Conservation (phyloP, 1,284 basidiomycete species). For the Apiotrichum veenhuisii region DNA sequence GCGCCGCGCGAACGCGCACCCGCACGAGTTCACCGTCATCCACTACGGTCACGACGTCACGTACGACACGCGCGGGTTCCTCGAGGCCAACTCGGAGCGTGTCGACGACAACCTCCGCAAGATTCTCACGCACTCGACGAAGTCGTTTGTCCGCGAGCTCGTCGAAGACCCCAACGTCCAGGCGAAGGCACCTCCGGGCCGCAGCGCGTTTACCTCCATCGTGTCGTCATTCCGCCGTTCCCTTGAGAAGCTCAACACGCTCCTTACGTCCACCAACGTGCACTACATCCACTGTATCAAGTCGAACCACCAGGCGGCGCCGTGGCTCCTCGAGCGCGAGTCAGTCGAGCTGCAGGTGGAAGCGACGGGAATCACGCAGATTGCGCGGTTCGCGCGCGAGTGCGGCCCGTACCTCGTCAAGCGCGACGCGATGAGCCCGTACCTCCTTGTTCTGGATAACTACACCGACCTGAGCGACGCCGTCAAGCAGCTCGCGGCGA, state of each 20-base stretch:
- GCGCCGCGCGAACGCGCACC: conserved; percentile 6
- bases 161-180: conserved; percentile 1
- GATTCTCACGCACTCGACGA: conserved; percentile 3
- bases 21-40: conserved; percentile 16
- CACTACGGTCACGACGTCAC: conserved; percentile 19
- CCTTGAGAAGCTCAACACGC: conserved; percentile 14
- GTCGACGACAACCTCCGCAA: conserved; percentile 17
- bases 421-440: conserved; percentile 16
- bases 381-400: conserved; percentile 19
- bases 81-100: conserved; percentile 18
- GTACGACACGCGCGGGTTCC: conserved; percentile 18
- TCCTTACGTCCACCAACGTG: conserved; percentile 14
- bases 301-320: conserved; percentile 17
- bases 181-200: conserved; percentile 5
- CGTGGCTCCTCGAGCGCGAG: conserved; percentile 11
- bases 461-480: conserved; percentile 8
- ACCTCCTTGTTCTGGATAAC: conserved; percentile 12
- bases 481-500: conserved; percentile 9
- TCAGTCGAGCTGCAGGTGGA: conserved; percentile 17
- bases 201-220: conserved; percentile 14
- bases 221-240: conserved; percentile 19
- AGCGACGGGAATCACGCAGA: conserved; percentile 17
- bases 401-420: conserved; percentile 17
- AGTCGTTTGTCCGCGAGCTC: conserved; percentile 6
- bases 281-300: conserved; percentile 24